phyloP scores from a whole-genome alignment of 306 rosid species.

The Casuarina equisetifolia region DNA sequence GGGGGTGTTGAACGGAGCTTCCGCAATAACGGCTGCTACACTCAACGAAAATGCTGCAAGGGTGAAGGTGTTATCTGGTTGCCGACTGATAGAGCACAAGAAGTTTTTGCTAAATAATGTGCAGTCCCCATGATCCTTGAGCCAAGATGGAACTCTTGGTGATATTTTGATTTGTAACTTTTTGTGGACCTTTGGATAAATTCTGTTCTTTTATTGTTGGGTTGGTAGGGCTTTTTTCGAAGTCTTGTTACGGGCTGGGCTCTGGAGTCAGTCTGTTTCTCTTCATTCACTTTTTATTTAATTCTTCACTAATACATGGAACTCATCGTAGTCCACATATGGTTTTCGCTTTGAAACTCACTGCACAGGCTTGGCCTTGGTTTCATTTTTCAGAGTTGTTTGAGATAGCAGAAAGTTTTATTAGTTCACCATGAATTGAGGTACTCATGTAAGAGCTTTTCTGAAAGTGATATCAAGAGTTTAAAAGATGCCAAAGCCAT shows the following conservation, averaged over 20 bases:
- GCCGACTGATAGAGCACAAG: conserved; percentile 21
- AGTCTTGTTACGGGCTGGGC: too few relatives aligned
- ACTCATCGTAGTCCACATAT: not conserved
- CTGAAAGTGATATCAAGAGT: not conserved
- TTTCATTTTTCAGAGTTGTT: too few relatives aligned
- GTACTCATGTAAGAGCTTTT: not conserved
- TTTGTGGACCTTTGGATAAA: not conserved
- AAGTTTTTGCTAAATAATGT: conserved; percentile 12
- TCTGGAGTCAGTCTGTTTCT: too few relatives aligned
- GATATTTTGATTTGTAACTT: not conserved
- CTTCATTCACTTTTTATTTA: too few relatives aligned
- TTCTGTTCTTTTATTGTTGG: not conserved
- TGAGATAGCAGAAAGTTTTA: too few relatives aligned
- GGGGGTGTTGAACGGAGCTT: conserved; percentile 11
- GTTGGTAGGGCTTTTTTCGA: too few relatives aligned
- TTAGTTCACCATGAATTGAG: too few relatives aligned
- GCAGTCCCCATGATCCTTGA: conserved; percentile 12
- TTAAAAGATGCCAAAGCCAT: not conserved
- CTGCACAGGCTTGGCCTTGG: not conserved
- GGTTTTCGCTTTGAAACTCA: not conserved
- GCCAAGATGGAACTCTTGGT: not conserved
- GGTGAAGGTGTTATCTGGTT: conserved; percentile 28
- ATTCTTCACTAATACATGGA: not conserved
- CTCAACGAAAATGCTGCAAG: conserved; percentile 23
- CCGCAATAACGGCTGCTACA: conserved; percentile 7